Base-by-base conservation (phyloP, 345 rosid species). In the Syzygium aqueum region DNA sequence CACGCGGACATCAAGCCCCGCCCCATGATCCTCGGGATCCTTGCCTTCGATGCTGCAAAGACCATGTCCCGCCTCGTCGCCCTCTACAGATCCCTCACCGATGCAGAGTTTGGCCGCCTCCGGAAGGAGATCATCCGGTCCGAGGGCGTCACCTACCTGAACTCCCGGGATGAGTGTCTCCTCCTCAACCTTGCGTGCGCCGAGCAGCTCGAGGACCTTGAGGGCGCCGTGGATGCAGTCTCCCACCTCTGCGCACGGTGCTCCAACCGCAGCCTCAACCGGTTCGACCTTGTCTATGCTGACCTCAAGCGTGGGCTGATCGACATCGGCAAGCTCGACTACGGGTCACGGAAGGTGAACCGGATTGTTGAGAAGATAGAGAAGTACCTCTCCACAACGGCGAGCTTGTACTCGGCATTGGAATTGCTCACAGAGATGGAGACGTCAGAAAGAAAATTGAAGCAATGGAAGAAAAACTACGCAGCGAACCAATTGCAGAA, bases 11-110 rank as follows among this genome's bases (percentile, higher is more conserved):
- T 86, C 77, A 85, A 84, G 51, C 27, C 89, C 30, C 16, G 78
- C 27, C 59, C 88, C 90, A 59, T 73, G 7, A 53, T 54, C 84
- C 93, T 94, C 33, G 90, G 89, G 19, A 93, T 93, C 88, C 92
- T 94, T 51, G 89, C 93, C 14, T 92, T 93, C 84, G 94, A 94
- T 27, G 85, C 93, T 5, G 93, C 96, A 80, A 93, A 88, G 83
- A 85, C 92, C 82, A 91, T 94, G 92, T 89, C 89, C 25, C 95
- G 92, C 77, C 92, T 94, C 57, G 37, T 92, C 13, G 63, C 85
- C 40, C 91, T 94, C 23, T 88, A 91, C 90, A 77, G 16, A 28
- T 92, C 92, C 54, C 89, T 92, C 84, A 86, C 91, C 6, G 91
- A 91, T 5, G 87, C 89, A 2, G 92, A 90, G 50, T 86, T 93